These are phyloP conservation scores for Fusarium denticulatum DNA, from an alignment of 2,329 filamentous ascomycete genomes.

Conservation along the genomic window DNA sequence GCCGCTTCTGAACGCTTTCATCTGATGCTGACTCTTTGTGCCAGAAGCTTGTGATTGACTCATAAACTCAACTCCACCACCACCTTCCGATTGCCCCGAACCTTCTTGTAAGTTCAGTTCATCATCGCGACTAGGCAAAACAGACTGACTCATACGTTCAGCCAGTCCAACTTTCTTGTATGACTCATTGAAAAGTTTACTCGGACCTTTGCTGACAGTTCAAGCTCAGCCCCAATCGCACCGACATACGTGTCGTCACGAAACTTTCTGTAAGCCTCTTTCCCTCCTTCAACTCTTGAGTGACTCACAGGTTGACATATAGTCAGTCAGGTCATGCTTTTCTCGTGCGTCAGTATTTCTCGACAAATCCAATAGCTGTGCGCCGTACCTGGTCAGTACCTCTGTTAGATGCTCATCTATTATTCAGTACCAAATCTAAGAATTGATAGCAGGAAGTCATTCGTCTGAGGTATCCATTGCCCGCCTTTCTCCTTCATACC, in stretches of 20 bases:
- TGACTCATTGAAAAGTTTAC: not conserved
- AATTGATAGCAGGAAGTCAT: not conserved
- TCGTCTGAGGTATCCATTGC: not conserved
- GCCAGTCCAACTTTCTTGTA: not conserved
- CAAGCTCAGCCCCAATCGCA: not conserved
- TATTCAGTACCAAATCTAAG: rapidly evolving
- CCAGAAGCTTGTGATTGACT: not conserved
- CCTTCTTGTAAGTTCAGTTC: not conserved
- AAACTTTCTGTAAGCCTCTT: not conserved
- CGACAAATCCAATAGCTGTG: not conserved
- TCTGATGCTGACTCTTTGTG: not conserved
- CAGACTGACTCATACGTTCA: too few species aligned
- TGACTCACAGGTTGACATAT: not conserved
- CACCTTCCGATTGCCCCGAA: not conserved
- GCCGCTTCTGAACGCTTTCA: rapidly evolving
- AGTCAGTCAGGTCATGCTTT: not conserved
- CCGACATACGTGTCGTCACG: not conserved
- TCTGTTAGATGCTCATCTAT: rapidly evolving
- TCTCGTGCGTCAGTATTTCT: not conserved
- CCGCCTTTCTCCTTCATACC: not conserved
- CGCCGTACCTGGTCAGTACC: not conserved
- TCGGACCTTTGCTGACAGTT: not conserved
- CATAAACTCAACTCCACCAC: not conserved
- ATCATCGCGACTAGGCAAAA: not conserved
- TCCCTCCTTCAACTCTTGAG: not conserved